Evolutionary conservation across 2,329 filamentous ascomycete genomes (phyloP), one percentile per base, ranked within the genome.

Genomic region (Aspergillus quadricinctus): DNA sequence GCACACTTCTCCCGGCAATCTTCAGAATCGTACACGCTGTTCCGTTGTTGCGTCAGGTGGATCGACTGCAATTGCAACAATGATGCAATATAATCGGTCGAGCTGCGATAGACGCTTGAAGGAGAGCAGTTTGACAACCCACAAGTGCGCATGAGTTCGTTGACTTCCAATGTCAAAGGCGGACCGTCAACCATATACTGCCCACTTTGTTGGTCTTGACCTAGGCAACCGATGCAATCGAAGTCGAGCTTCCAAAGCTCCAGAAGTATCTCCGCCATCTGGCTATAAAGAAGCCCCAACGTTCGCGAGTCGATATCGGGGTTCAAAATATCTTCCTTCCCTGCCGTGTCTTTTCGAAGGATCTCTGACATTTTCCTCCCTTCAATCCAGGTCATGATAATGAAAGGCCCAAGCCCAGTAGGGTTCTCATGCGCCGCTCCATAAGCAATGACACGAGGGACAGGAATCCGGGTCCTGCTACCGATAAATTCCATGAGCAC

Each of bases 301-400:
- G 10, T 45, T 5, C 14, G 31, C 3, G 9, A 1, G 40, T 50
- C 45, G 4, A 58, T 48, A 31, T 52, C 48, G 3, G 28, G 51
- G 10, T 56, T 14, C 2, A 58, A 21, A 6, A 27, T 11, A 4
- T 48, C 28, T 1, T 53, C 23, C 6, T 57, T 49, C 31, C 31
- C 14, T 14, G 6, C 2, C 3, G n/a, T 21, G 11, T 41, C 31
- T 17, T 28, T 49, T n/a, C 48, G 21, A 1, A 59, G 50, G 0
- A 57, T 5, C 1, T 57, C 54, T 2, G 53, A 57, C 53, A 59
- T 56, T 14, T 48, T 57, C 6, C 4, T 49, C 2, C 53, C 55
- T 9, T 60, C 53, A 6, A 60, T 35, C 49, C 53, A 59, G 10
- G 25, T 50, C 57, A 58, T 61, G n/a, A 61, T 53, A 4, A 61